Evolutionary conservation across 257 asterid species (phyloP), one percentile per base, ranked within the genome.

Genomic region (Salvia hispanica): DNA sequence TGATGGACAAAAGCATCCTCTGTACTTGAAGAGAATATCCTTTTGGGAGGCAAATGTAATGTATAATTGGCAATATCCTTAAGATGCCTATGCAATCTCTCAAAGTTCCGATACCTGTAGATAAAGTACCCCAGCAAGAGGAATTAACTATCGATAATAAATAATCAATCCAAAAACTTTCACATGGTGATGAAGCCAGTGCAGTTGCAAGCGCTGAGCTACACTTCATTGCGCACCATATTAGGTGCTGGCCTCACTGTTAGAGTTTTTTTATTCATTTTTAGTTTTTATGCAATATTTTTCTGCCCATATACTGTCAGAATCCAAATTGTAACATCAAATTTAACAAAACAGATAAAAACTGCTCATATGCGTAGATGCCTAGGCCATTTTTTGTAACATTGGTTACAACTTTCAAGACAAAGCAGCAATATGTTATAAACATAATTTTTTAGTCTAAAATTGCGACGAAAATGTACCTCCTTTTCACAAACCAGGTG

Each of bases 1-100:
- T 94, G 99, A 82, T 86, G 96, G 70, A 94, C 99, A 79, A 94
- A 94, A 62, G 98, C 80, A 62, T 91, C 99, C 80, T 89, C 99
- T 54, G 93, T 94, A 81, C 96, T 94, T 59, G 99, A 94, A 28
- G 99, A 94, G 82, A 94, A 94, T 71, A 94, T 91, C 88, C 99
- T 86, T 79, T 94, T 94, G 59, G 99, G 99, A 72, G 99, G 99
- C 82, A 94, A 84, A 72, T 94, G 92, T 66, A 94, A 80, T 2
- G 95, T 89, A 77, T 91, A 94, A 81, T 94, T 94, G 45, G 98
- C 90, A 65, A 94, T 91, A 74, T 91, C 97, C 81, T 89, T 94
- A 61, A 94, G 97, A 50, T 87, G 86, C 79, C 96, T 83, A 79
- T 94, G 99, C 84, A 94, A 76, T 80, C 95, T 84, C 95, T 94